phyloP scores from a whole-genome alignment of 1,284 basidiomycete species.

The Ganoderma sp. region DNA sequence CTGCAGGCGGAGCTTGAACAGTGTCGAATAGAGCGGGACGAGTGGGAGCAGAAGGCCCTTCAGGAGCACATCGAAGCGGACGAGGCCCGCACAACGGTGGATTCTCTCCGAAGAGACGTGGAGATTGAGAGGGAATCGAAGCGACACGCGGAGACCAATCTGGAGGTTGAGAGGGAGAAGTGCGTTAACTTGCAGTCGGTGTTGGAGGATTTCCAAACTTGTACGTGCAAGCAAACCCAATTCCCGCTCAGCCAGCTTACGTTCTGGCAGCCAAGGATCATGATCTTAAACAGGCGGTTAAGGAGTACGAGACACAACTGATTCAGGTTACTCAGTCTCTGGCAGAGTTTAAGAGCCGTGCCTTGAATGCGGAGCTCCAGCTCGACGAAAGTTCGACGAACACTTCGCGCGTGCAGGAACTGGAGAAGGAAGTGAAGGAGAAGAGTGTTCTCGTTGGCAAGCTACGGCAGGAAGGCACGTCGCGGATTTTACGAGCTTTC shows the following conservation, averaged over 20 bases:
- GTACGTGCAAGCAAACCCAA: conserved; percentile 51
- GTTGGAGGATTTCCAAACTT: conserved; percentile 91
- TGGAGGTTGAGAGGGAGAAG: conserved; percentile 77
- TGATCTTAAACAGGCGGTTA: conserved; percentile 78
- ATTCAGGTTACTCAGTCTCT: conserved; percentile 73
- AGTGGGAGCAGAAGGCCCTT: conserved; percentile 83
- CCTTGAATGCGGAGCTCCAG: conserved; percentile 83
- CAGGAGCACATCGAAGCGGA: conserved; percentile 79
- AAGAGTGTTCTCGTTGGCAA: conserved; percentile 93
- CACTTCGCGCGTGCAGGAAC: conserved; percentile 65
- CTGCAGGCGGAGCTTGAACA: conserved; percentile 83
- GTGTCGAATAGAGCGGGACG: conserved; percentile 83
- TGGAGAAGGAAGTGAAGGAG: conserved; percentile 93
- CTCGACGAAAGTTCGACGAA: conserved; percentile 78
- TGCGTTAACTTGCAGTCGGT: conserved; percentile 89
- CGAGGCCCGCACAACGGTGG: conserved; percentile 61
- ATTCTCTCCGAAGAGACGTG: conserved; percentile 68
- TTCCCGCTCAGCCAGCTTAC: conserved; percentile 26
- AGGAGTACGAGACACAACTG: conserved; percentile 81
- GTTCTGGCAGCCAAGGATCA: conserved; percentile 68
- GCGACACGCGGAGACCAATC: conserved; percentile 58
- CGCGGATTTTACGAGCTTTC: neutral
- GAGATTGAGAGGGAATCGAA: conserved; percentile 66
- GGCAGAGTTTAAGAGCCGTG: conserved; percentile 86
- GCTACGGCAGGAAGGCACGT: conserved; percentile 89